Percentiles rank a stretch among this genome's conserved stretches.
Evolutionary conservation across 257 asterid species (phyloP).

Genomic region (Knoxia roxburghii): DNA sequence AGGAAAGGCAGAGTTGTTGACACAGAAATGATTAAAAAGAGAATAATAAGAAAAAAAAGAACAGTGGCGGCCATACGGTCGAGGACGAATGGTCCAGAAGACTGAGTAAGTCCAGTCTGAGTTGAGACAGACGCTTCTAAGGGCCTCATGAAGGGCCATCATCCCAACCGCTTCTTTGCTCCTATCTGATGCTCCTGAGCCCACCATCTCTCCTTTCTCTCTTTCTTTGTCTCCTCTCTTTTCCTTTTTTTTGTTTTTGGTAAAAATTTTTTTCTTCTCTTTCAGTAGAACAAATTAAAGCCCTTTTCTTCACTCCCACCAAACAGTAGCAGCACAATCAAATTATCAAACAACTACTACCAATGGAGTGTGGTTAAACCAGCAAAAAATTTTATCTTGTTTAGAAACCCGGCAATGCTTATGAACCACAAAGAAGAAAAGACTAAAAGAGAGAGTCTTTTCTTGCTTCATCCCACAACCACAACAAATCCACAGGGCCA

Average conservation of each 20-base stretch:
- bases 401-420: conserved; percentile 25
- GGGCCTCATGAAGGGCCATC: conserved; percentile 99
- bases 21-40: conserved; percentile 7
- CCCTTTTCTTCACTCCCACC: conserved; percentile 15
- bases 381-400: conserved; percentile 15
- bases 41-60: not conserved
- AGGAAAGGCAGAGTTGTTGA: no score
- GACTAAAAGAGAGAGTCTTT: conserved; percentile 29
- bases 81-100: conserved; percentile 99
- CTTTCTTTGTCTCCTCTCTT: conserved; percentile 16
- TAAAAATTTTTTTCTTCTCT: not conserved
- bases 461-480: conserved; percentile 19
- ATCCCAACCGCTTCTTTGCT: conserved; percentile 99
- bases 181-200: conserved; percentile 94
- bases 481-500: not conserved
- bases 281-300: conserved; percentile 6
- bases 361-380: conserved; percentile 5
- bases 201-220: conserved; percentile 68
- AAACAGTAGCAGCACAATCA: no score
- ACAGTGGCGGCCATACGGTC: conserved; percentile 55
- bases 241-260: conserved; percentile 18
- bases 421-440: conserved; percentile 41
- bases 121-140: conserved; percentile 85
- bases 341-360: not conserved
- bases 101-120: conserved; percentile 99